phyloP scores from a whole-genome alignment of 2,329 filamentous ascomycete genomes.

The Periconia sp. region DNA sequence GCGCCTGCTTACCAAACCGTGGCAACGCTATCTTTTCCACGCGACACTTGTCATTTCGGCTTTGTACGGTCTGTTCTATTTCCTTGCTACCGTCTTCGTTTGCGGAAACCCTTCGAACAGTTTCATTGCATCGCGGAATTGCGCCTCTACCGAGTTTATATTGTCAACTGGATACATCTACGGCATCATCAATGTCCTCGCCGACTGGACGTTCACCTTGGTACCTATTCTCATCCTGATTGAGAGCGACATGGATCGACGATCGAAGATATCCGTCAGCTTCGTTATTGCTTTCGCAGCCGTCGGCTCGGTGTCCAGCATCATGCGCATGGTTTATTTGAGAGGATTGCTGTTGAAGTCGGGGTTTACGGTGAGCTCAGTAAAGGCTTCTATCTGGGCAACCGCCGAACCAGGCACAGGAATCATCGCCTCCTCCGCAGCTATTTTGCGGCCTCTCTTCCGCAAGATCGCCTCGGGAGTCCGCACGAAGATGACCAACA shows the following conservation, averaged over 20 bases:
- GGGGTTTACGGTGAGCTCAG: slow-evolving; percentile 26
- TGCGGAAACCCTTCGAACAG: slow-evolving; percentile 31
- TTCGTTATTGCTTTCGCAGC: slow-evolving; percentile 49
- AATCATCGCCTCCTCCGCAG: slow-evolving; percentile 52
- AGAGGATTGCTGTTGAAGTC: slow-evolving; percentile 22
- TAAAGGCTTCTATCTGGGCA: slow-evolving; percentile 48
- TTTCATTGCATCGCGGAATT: slow-evolving; percentile 19
- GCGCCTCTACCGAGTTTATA: slow-evolving; percentile 24
- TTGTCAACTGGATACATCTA: slow-evolving; percentile 34
- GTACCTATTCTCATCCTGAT: slow-evolving; percentile 36
- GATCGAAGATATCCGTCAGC: slow-evolving; percentile 50
- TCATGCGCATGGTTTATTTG: slow-evolving; percentile 37
- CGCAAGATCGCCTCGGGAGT: slow-evolving; percentile 26
- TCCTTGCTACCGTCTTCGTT: slow-evolving; percentile 30
- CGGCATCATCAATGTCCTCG: slow-evolving; percentile 32
- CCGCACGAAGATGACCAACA: slow-evolving; percentile 17
- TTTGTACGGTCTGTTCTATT: slow-evolving; percentile 32
- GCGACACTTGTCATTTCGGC: slow-evolving; percentile 23
- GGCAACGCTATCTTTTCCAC: slow-evolving; percentile 32
- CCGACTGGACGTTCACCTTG: slow-evolving; percentile 40
- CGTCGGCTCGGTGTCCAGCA: slow-evolving; percentile 32
- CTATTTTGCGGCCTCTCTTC: slow-evolving; percentile 50
- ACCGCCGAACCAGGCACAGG: slow-evolving; percentile 54
- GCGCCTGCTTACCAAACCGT: slow-evolving; percentile 32
- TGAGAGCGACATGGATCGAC: slow-evolving; percentile 47